phyloP scores from a whole-genome alignment of 495 filamentous ascomycete genomes.

The Chaetomium tenue region DNA sequence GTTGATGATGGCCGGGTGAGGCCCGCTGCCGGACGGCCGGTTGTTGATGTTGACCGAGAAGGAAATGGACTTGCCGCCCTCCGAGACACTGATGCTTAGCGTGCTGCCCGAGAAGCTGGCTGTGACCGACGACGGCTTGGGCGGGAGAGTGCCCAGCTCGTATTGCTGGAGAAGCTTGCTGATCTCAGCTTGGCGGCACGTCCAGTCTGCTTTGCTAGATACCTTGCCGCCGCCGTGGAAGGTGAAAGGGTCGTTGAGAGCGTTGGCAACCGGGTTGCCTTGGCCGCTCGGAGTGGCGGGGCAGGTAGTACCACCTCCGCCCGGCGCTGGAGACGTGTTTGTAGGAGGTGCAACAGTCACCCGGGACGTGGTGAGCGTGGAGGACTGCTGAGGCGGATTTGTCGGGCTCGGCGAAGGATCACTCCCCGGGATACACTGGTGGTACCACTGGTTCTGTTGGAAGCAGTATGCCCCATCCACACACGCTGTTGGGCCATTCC shows the following conservation, averaged over 20 bases:
- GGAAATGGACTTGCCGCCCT: slow-evolving; percentile 47
- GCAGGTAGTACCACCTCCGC: slow-evolving; percentile 21
- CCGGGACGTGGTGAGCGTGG: slow-evolving; percentile 15
- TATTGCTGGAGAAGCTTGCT: slow-evolving; percentile 49
- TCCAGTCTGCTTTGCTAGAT: slow-evolving; percentile 45
- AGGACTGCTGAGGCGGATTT: slow-evolving; percentile 10
- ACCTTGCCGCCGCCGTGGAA: slow-evolving; percentile 49
- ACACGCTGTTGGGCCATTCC: slow-evolving; percentile 45
- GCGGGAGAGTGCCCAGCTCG: slow-evolving; percentile 52
- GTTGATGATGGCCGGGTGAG: slow-evolving; percentile 50
- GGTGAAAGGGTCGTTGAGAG: slow-evolving; percentile 53
- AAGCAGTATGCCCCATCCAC: slow-evolving; percentile 41
- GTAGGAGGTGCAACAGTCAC: slow-evolving; percentile 10
- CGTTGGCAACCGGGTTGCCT: slow-evolving; percentile 22
- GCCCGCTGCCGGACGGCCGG: slow-evolving; percentile 38
- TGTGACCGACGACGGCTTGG: slow-evolving; percentile 42
- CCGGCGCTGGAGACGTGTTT: slow-evolving; percentile 8
- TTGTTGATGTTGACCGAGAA: slow-evolving; percentile 48
- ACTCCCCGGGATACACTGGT: slow-evolving; percentile 38
- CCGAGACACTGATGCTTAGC: slow-evolving; percentile 43
- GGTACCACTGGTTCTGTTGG: slow-evolving; percentile 44
- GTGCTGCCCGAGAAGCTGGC: slow-evolving; percentile 41
- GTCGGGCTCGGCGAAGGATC: slow-evolving; percentile 19
- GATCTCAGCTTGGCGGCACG: slow-evolving; percentile 52
- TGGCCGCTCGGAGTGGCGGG: slow-evolving; percentile 24